Base-by-base conservation (phyloP, 441 rosid species). In the Adansonia rubrostipa region DNA sequence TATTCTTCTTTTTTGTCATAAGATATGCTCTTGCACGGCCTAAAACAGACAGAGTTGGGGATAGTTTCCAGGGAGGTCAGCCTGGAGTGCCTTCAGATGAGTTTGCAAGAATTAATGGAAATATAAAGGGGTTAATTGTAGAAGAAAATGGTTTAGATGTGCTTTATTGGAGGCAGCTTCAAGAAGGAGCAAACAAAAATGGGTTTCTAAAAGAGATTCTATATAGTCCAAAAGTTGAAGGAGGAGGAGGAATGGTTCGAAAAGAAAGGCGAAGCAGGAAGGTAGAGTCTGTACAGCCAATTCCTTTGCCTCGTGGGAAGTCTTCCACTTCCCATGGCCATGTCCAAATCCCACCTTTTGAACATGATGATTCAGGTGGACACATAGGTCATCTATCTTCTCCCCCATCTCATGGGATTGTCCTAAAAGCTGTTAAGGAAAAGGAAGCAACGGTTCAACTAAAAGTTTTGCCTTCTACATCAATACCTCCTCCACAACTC, bases 101-200 rank as follows among this genome's bases (percentile, higher is more conserved):
- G 63, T 87, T 90, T 53, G 69, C 47, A 1, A 62, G 89, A 73
- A 33, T 87, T 70, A 89, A 86, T 19, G 89, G 89, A 22, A 86
- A 79, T 77, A 47, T 90, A 8, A 86, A 87, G 75, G 95, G 90
- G 1, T 61, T 94, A 79, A 86, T 92, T 17, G 88, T 92, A 14
- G 94, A 94, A 53, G 98, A 93, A 76, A 86, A 92, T 74, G 98
- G 99, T 0, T 82, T 86, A 79, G 98, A 94, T 83, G 95, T 94
- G 60, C 79, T 92, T 78, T 97, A 93, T 70, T 94, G 97, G 98
- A 91, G 87, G 75, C 86, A 85, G 78, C 88, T 85, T 50, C 87
- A 87, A 66, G 88, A 77, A 48, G 77, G 76, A 45, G 82, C 82
- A 47, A 84, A 73, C 77, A 77, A 45, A 8, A 79, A 70, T 42